Evolutionary conservation across 768 basidiomycete species (phyloP).

Genomic region (Amanita phalloides): DNA sequence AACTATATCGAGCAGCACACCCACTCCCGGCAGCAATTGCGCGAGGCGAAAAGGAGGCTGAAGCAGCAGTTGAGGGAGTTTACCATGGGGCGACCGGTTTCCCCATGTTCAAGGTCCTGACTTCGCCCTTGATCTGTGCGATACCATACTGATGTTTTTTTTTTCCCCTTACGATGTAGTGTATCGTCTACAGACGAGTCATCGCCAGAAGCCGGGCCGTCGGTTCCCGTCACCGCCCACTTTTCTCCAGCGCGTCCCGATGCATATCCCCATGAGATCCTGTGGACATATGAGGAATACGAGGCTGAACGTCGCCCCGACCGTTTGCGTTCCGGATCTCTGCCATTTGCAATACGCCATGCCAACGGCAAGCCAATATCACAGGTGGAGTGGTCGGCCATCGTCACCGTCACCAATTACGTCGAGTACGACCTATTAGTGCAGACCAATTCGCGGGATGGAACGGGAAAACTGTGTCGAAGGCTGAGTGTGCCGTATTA

Average conservation of each 20-base stretch:
- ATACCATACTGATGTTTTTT: not conserved
- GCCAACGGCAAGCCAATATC: conserved; percentile 1
- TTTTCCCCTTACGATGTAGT: not conserved
- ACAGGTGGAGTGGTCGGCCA: not conserved
- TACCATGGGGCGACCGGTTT: not conserved
- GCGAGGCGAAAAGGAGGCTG: not conserved
- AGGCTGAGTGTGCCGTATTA: not conserved
- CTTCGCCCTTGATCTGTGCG: not conserved
- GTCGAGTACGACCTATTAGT: conserved; percentile 1
- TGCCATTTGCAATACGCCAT: not conserved
- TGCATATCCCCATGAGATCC: not conserved
- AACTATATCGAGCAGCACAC: conserved; percentile 1
- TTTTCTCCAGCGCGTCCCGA: not conserved
- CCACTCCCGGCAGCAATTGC: not conserved
- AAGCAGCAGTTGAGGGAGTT: conserved; percentile 4
- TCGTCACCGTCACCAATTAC: not conserved
- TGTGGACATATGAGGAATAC: conserved; percentile 4
- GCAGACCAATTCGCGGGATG: not conserved
- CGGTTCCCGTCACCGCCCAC: not conserved
- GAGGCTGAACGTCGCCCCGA: not conserved
- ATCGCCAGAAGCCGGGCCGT: not conserved
- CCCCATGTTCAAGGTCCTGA: conserved; percentile 2
- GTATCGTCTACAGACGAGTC: not conserved
- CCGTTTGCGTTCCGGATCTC: not conserved
- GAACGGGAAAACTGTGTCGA: not conserved